Conservation (phyloP, 2,329 filamentous ascomycete genomes). For the Apiospora koreana region DNA sequence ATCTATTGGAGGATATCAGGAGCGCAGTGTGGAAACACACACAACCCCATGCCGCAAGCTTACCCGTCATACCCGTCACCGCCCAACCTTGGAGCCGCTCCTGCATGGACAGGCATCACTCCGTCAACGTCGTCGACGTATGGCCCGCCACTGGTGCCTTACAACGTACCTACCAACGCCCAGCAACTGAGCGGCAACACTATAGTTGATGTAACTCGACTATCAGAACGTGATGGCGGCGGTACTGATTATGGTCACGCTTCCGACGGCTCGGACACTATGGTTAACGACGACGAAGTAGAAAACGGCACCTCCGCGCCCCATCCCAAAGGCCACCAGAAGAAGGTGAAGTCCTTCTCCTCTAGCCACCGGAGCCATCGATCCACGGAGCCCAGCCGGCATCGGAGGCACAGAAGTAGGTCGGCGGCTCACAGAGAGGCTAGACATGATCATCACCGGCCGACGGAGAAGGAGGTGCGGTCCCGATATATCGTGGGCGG, state of each 20-base stretch:
- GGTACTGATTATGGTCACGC: background rate
- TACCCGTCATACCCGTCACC: background rate
- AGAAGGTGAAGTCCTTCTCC: background rate
- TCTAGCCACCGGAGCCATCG: background rate
- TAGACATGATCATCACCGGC: background rate
- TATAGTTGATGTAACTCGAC: background rate
- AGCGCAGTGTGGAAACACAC: background rate
- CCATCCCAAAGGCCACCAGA: background rate
- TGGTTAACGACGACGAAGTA: background rate
- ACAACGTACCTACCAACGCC: background rate
- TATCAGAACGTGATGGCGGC: background rate
- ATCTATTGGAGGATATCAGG: background rate
- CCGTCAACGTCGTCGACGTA: no score
- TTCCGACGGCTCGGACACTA: background rate
- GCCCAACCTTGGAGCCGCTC: background rate
- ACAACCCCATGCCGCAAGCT: background rate
- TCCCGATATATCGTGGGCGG: background rate
- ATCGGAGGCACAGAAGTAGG: background rate
- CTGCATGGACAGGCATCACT: background rate
- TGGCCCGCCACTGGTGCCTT: background rate
- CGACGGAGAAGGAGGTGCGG: background rate
- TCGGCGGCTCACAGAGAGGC: background rate
- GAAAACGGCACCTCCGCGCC: background rate
- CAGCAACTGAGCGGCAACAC: background rate
- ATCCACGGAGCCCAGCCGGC: background rate